Percentiles rank a stretch among this genome's conserved stretches.
phyloP scores from a whole-genome alignment of 805 yeast species.

The Metschnikowia picachoensis region DNA sequence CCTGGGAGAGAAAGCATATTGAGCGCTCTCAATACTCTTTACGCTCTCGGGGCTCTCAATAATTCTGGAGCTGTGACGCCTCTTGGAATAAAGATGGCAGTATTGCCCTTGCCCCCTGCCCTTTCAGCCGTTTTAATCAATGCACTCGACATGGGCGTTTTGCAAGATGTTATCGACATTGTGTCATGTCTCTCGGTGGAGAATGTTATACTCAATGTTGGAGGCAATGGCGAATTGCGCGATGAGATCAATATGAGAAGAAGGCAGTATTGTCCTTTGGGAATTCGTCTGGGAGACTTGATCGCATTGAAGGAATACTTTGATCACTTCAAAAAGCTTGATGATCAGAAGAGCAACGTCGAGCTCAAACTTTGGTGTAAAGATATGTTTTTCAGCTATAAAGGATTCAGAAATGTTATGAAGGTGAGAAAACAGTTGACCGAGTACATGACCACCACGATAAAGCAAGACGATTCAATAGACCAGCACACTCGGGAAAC shows the following conservation, averaged over 20 bases:
- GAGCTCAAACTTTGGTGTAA: conserved; percentile 83
- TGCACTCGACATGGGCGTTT: conserved; percentile 57
- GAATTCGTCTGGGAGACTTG: conserved; percentile 77
- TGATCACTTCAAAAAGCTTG: conserved; percentile 44
- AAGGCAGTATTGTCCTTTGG: conserved; percentile 63
- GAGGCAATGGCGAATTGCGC: conserved; percentile 60
- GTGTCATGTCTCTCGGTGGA: conserved; percentile 93
- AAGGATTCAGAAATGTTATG: conserved; percentile 75
- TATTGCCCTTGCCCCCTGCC: conserved; percentile 89
- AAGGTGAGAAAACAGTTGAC: conserved; percentile 73
- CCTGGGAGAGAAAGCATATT: conserved; percentile 78
- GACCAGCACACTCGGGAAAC: conserved; percentile 24
- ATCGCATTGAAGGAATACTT: conserved; percentile 76
- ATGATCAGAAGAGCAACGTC: conserved; percentile 27
- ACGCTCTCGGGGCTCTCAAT: conserved; percentile 74
- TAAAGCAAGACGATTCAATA: conserved; percentile 38
- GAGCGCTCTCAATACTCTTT: conserved; percentile 74
- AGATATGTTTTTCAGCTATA: conserved; percentile 66
- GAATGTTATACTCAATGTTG: conserved; percentile 74
- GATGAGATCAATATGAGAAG: conserved; percentile 82
- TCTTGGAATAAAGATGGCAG: conserved; percentile 81
- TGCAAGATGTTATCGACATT: conserved; percentile 75
- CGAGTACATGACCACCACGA: conserved; percentile 57
- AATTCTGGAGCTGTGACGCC: conserved; percentile 72
- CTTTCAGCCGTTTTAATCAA: conserved; percentile 77